These are phyloP conservation scores for Suillus fuscotomentosus DNA, from an alignment of 768 basidiomycete species.

Conservation along the genomic window DNA sequence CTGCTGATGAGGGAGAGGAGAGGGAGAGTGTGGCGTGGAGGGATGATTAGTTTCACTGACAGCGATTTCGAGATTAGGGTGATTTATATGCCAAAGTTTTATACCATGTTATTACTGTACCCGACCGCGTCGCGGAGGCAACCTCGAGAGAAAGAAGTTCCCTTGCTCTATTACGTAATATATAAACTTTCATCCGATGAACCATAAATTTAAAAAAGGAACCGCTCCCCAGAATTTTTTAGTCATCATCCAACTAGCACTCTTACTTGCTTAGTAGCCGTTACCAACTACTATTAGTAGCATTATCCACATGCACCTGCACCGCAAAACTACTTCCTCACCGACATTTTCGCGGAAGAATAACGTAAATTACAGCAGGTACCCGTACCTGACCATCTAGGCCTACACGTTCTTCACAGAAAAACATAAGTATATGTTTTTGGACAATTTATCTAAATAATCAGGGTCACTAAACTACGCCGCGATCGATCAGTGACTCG, in stretches of 20 bases:
- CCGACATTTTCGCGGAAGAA: not conserved
- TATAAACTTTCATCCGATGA: slow-evolving; percentile 5
- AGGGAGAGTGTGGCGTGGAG: slow-evolving; percentile 5
- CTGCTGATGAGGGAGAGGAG: slow-evolving; percentile 10
- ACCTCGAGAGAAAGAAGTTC: slow-evolving; percentile 11
- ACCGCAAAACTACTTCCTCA: too few species aligned
- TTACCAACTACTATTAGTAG: too few species aligned
- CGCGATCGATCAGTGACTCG: not conserved
- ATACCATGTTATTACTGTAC: slow-evolving; percentile 7
- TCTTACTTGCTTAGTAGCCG: too few species aligned
- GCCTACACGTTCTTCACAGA: not conserved
- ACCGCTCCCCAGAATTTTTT: slow-evolving; percentile 1
- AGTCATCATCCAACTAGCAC: not conserved
- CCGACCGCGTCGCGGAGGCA: slow-evolving; percentile 23
- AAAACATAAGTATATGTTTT: not conserved
- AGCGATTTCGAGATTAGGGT: slow-evolving; percentile 12
- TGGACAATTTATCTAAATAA: too few species aligned
- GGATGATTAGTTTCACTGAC: slow-evolving; percentile 19
- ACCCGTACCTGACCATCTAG: too few species aligned
- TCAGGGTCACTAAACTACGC: too few species aligned
- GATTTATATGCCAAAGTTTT: slow-evolving; percentile 22
- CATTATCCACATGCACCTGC: too few species aligned
- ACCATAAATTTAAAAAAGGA: not conserved
- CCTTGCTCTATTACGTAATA: slow-evolving; percentile 19
- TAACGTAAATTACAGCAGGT: not conserved